Evolutionary conservation across 164 flowering plant genomes (phyloP).

Genomic region (Saururus chinensis): DNA sequence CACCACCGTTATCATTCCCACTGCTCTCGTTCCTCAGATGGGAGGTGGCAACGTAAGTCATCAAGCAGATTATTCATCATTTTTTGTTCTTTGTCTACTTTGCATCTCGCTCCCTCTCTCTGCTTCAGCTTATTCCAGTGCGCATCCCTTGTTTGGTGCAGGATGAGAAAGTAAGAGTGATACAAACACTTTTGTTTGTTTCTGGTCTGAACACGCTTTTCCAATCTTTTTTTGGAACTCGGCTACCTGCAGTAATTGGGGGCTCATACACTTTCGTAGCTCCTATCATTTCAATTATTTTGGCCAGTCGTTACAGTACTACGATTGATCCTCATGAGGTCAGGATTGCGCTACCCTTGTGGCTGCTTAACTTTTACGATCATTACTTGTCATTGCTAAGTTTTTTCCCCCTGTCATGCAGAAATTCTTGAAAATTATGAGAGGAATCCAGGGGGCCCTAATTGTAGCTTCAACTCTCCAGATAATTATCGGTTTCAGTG

Average conservation of each 20-base stretch:
- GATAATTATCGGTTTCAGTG: slow-evolving; percentile 84
- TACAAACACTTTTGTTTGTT: slow-evolving; percentile 83
- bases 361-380: neutral
- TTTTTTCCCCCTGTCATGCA: slow-evolving; percentile 15
- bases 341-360: neutral
- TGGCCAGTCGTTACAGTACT: slow-evolving; percentile 67
- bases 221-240: slow-evolving; percentile 77
- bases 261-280: slow-evolving; percentile 75
- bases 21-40: slow-evolving; percentile 96
- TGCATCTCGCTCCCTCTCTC: neutral
- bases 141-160: slow-evolving; percentile 8
- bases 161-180: slow-evolving; percentile 86
- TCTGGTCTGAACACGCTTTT: slow-evolving; percentile 75
- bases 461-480: slow-evolving; percentile 88
- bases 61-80: slow-evolving; percentile 8
- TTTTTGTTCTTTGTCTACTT: neutral
- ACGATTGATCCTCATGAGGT: slow-evolving; percentile 71
- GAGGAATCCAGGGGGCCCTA: slow-evolving; percentile 86
- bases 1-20: slow-evolving; percentile 84
- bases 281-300: slow-evolving; percentile 69
- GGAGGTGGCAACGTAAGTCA: slow-evolving; percentile 92
- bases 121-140: neutral
- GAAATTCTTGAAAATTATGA: slow-evolving; percentile 80
- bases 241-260: slow-evolving; percentile 88
- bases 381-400: neutral